Percentiles rank a stretch among this genome's conserved stretches.
Evolutionary conservation across 352 stramenopile genomes (phyloP).

Genomic region (Globisporangium okanoganense): DNA sequence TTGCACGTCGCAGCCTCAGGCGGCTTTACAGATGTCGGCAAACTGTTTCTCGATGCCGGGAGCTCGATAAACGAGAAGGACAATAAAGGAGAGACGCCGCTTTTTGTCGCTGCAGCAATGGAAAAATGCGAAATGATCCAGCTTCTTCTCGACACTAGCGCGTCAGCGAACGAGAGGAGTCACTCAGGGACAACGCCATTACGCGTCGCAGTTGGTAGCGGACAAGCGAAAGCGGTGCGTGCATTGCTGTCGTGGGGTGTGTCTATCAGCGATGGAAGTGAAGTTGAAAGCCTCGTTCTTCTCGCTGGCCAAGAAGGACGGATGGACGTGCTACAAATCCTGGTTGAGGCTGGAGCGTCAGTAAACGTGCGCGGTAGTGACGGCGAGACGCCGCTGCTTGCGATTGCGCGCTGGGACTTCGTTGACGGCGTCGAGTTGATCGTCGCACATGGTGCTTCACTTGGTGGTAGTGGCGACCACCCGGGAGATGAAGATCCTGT

Average conservation of each 20-base stretch:
- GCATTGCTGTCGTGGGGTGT: background rate
- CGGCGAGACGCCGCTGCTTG: background rate
- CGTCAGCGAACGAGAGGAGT: background rate
- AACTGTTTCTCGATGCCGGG: background rate
- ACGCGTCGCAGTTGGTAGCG: background rate
- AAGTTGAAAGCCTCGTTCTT: background rate
- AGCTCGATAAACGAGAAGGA: background rate
- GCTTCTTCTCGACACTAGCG: background rate
- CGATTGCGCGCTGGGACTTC: background rate
- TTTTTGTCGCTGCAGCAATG: background rate
- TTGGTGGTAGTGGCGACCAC: background rate
- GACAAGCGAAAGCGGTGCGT: background rate
- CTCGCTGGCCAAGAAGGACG: background rate
- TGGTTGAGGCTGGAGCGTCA: background rate
- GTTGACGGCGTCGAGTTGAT: background rate
- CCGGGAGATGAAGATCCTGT: background rate
- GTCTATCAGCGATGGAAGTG: background rate
- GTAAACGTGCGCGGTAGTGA: background rate
- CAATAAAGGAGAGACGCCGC: background rate
- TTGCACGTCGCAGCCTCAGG: background rate
- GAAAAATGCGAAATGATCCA: background rate
- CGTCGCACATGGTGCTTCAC: background rate
- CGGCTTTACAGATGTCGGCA: background rate
- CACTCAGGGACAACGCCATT: background rate
- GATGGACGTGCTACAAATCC: background rate